A percentile compares a stretch with the other conserved stretches of the same genome.
Evolutionary conservation across 345 rosid species (phyloP).

Genomic region (Kandelia obovata): DNA sequence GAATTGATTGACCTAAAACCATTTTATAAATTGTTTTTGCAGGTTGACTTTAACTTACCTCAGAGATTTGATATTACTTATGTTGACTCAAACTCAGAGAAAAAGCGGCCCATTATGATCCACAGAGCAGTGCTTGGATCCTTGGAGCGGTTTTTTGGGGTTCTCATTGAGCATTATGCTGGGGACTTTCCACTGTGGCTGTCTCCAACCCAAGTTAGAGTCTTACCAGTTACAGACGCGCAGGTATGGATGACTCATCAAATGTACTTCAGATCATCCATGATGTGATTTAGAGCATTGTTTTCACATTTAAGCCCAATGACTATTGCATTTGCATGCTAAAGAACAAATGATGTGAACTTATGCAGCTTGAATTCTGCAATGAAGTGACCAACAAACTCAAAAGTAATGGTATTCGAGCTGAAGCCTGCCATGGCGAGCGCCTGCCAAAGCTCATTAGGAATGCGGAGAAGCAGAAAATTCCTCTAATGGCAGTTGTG

Average conservation of each 20-base stretch:
- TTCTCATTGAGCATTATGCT: conserved; percentile 93
- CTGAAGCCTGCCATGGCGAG: conserved; percentile 85
- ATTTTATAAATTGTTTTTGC: conserved; percentile 13
- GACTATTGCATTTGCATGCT: neutral
- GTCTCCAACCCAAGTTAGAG: conserved; percentile 79
- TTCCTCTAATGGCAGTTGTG: conserved; percentile 86
- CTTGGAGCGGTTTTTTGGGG: conserved; percentile 85
- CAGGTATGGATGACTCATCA: conserved; percentile 57
- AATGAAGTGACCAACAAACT: conserved; percentile 54
- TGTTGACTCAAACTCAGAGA: conserved; percentile 72
- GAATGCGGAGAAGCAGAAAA: conserved; percentile 86
- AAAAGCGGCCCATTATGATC: conserved; percentile 87
- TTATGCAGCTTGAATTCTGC: conserved; percentile 62
- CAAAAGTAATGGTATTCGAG: conserved; percentile 57
- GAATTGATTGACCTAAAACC: conserved; percentile 1
- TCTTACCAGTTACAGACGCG: conserved; percentile 84
- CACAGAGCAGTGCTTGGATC: conserved; percentile 96
- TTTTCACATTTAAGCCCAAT: too few relatives aligned
- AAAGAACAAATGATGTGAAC: conserved; percentile 7
- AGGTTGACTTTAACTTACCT: conserved; percentile 96
- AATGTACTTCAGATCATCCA: conserved; percentile 36
- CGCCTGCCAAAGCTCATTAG: conserved; percentile 91
- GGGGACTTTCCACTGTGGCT: conserved; percentile 97
- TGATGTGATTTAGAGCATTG: too few relatives aligned
- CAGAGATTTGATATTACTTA: conserved; percentile 84